These are phyloP conservation scores for Rhizopogon vinicolor DNA, from an alignment of 768 basidiomycete species.

Conservation along the genomic window DNA sequence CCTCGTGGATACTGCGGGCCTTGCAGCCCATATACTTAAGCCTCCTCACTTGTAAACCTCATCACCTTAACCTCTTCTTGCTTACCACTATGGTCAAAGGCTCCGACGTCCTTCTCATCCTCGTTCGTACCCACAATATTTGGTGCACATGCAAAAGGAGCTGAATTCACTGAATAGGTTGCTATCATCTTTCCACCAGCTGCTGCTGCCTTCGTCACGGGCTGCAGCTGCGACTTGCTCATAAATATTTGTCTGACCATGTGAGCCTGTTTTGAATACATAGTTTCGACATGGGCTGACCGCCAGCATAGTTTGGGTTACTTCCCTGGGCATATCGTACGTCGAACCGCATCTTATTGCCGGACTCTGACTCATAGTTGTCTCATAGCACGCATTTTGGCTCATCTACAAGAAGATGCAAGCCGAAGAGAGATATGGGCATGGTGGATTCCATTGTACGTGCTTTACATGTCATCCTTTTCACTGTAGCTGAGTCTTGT, in stretches of 20 bases:
- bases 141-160: not conserved
- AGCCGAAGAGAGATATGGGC: slow-evolving; percentile 78
- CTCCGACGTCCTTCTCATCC: slow-evolving; percentile 76
- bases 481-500: not conserved
- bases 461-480: slow-evolving; percentile 9
- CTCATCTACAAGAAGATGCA: slow-evolving; percentile 88
- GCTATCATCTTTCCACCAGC: slow-evolving; percentile 82
- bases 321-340: slow-evolving; percentile 56
- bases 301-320: slow-evolving; percentile 58
- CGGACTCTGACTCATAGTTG: not conserved
- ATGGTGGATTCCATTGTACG: slow-evolving; percentile 74
- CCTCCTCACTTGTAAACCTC: not conserved
- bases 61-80: not conserved
- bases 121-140: slow-evolving; percentile 40
- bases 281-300: slow-evolving; percentile 3
- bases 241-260: slow-evolving; percentile 79
- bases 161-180: slow-evolving; percentile 38
- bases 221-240: slow-evolving; percentile 82
- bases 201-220: slow-evolving; percentile 70
- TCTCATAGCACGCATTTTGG: slow-evolving; percentile 73
- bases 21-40: not conserved
- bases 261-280: slow-evolving; percentile 35
- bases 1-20: not conserved
- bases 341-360: slow-evolving; percentile 9
- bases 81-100: slow-evolving; percentile 38